These are phyloP conservation scores for Chlorella sp. DNA, from an alignment of 139 green algal species.

Conservation along the genomic window DNA sequence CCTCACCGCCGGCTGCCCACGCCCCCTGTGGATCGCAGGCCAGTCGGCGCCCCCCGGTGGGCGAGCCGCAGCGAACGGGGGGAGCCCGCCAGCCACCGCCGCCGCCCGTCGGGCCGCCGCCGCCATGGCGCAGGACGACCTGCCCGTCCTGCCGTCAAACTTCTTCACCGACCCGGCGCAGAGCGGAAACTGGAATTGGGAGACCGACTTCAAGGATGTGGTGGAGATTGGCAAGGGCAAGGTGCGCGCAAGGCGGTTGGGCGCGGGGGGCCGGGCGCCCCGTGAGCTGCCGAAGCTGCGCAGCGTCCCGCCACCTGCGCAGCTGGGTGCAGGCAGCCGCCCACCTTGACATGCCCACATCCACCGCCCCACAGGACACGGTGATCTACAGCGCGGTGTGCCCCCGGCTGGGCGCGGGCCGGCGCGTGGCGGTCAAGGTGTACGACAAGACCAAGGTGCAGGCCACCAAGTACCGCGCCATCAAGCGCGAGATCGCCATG, in stretches of 20 bases:
- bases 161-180: not conserved
- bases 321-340: no score
- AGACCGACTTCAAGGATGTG: constrained; percentile 44
- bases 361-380: constrained; percentile 53
- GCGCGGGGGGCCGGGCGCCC: no score
- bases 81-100: no score
- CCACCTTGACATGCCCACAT: no score
- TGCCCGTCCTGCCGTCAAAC: constrained; percentile 26
- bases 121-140: constrained; percentile 7
- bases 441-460: constrained; percentile 60
- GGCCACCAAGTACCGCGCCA: constrained; percentile 61
- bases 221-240: constrained; percentile 67
- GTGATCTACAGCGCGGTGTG: constrained; percentile 62
- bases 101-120: no score
- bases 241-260: not conserved
- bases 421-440: constrained; percentile 61
- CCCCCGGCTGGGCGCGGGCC: constrained; percentile 38
- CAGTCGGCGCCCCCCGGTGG: no score
- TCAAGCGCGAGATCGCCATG: constrained; percentile 75
- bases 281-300: no score
- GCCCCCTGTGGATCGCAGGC: no score
- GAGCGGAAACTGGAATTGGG: not conserved
- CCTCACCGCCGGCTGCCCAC: no score
- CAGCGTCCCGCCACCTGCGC: not conserved
- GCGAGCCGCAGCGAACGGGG: no score